phyloP scores from a whole-genome alignment of 1,139 yeast genomes.

The Saccharomyces hybrid region DNA sequence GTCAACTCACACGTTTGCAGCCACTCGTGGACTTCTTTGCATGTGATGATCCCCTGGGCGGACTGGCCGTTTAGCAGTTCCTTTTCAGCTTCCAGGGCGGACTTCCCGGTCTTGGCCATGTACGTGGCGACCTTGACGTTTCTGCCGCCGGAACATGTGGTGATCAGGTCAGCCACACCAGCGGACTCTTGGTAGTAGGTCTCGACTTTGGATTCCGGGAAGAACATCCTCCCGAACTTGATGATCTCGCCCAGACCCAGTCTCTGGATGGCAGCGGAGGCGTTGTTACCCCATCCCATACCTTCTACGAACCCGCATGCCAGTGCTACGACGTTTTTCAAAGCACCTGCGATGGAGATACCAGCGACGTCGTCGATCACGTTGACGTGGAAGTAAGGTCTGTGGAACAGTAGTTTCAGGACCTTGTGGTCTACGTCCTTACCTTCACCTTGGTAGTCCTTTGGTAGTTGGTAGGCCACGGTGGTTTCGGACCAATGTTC shows the following conservation, averaged over 20 bases:
- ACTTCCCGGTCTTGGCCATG: constrained; percentile 61
- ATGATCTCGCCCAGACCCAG: constrained; percentile 82
- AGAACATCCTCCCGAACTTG: constrained; percentile 64
- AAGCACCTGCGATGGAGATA: constrained; percentile 88
- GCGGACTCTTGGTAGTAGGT: constrained; percentile 88
- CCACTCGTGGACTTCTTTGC: constrained; percentile 81
- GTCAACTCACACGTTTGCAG: constrained; percentile 49
- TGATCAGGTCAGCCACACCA: constrained; percentile 93
- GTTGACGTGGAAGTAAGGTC: constrained; percentile 89
- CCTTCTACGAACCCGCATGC: constrained; percentile 96
- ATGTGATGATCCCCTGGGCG: constrained; percentile 86
- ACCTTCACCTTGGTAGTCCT: constrained; percentile 58
- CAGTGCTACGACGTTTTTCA: constrained; percentile 86
- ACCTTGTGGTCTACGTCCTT: constrained; percentile 61
- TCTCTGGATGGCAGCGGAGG: constrained; percentile 92
- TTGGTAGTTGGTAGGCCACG: constrained; percentile 73
- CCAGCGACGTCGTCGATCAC: constrained; percentile 87
- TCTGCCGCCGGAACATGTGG: constrained; percentile 94
- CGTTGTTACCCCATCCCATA: constrained; percentile 95
- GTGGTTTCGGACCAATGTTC: constrained; percentile 93
- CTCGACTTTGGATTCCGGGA: constrained; percentile 59
- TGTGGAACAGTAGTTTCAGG: constrained; percentile 73
- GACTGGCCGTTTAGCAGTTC: constrained; percentile 82
- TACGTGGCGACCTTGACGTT: constrained; percentile 79
- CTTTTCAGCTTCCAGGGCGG: constrained; percentile 73